Conservation (phyloP, 1,139 yeast genomes). For the Suhomyces anneliseae region DNA sequence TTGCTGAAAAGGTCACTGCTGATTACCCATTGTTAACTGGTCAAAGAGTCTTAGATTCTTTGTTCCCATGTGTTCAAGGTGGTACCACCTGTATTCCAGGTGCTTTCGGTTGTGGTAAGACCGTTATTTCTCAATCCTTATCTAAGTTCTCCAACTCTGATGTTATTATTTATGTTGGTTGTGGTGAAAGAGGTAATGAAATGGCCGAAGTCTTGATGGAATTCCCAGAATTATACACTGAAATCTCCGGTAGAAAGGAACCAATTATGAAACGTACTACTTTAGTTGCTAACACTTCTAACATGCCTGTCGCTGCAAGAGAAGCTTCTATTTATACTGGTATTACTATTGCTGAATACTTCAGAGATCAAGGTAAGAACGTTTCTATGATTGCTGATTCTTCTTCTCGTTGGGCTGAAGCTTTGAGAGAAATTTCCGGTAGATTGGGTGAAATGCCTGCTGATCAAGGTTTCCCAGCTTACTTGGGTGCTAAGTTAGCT, state of each 20-base stretch:
- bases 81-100: conserved; percentile 99
- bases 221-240: conserved; percentile 95
- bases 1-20: conserved; percentile 87
- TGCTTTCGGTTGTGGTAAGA: conserved; percentile 99
- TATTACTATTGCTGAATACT: conserved; percentile 96
- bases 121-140: conserved; percentile 96
- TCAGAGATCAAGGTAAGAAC: conserved; percentile 99
- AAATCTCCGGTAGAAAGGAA: conserved; percentile 88
- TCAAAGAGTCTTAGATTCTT: conserved; percentile 95
- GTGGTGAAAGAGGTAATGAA: conserved; percentile 56
- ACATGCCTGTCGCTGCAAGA: conserved; percentile 99
- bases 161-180: conserved; percentile 90
- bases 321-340: conserved; percentile 99
- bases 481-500: conserved; percentile 96
- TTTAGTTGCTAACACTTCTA: conserved; percentile 95
- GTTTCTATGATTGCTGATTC: conserved; percentile 99
- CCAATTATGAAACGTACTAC: conserved; percentile 99
- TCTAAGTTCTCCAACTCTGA: conserved; percentile 98
- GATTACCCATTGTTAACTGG: conserved; percentile 96
- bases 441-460: conserved; percentile 99
- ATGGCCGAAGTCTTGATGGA: conserved; percentile 99
- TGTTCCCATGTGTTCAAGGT: conserved; percentile 99
- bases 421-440: conserved; percentile 98
- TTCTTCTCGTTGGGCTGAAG: conserved; percentile 99
- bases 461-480: conserved; percentile 99